Conservation (phyloP, 2,329 filamentous ascomycete genomes). For the Byssothecium circinans region DNA sequence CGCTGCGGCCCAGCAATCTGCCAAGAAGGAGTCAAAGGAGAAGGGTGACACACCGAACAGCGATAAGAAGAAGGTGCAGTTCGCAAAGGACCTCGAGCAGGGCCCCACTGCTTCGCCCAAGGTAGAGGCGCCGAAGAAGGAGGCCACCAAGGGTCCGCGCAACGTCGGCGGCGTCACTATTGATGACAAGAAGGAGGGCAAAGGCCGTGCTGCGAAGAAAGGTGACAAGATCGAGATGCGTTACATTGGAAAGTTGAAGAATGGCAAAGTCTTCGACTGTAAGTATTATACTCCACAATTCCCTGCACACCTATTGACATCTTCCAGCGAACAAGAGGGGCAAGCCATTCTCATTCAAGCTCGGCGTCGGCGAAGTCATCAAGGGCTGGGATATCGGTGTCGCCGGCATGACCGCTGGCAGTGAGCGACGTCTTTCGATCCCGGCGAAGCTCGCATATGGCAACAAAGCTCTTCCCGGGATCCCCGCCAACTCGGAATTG, state of each 20-base stretch:
- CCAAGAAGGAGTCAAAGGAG: constrained; percentile 58
- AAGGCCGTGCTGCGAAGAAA: constrained; percentile 81
- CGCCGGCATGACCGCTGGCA: constrained; percentile 86
- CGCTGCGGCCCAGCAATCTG: constrained; percentile 54
- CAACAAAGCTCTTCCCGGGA: constrained; percentile 77
- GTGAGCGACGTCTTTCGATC: constrained; percentile 89
- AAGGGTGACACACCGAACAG: constrained; percentile 53
- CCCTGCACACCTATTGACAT: constrained; percentile 20
- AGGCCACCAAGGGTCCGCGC: constrained; percentile 64
- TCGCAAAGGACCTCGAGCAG: constrained; percentile 98
- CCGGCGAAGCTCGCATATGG: constrained; percentile 88
- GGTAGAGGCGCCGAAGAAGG: constrained; percentile 54
- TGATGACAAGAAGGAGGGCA: constrained; percentile 92
- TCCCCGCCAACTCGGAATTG: constrained; percentile 87
- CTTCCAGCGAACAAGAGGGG: constrained; percentile 94
- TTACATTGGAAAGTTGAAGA: constrained; percentile 93
- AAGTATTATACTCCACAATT: constrained; percentile 45
- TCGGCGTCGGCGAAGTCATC: constrained; percentile 93
- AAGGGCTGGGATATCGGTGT: constrained; percentile 98
- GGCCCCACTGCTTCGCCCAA: constrained; percentile 70
- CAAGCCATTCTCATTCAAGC: constrained; percentile 94
- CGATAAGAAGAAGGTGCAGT: constrained; percentile 89
- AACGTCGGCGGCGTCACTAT: constrained; percentile 85
- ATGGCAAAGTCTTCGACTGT: constrained; percentile 95
- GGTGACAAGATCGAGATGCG: constrained; percentile 90